Evolutionary conservation across 2,329 filamentous ascomycete genomes (phyloP), one percentile per base, ranked within the genome.

Genomic region (Colletotrichum aenigma): DNA sequence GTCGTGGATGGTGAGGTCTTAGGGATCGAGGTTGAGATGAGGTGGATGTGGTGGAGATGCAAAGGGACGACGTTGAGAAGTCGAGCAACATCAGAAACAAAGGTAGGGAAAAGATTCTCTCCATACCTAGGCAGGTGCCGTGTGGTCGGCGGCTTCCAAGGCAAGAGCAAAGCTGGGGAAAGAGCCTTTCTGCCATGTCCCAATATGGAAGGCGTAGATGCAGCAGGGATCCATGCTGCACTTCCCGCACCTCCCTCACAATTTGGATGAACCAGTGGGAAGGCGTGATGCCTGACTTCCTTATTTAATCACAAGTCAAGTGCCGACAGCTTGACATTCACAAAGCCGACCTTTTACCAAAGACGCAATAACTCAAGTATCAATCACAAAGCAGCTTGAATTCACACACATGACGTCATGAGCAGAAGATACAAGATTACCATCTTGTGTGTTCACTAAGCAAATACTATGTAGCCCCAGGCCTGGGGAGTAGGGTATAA

Each of bases 401-500:
- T 12, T 48, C 43, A 48, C 18, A 0, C 18, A 21, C 12, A 10
- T 12, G 43, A 48, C 18, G 10, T 48, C 43, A 21, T n/a, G 2
- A 48, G 18, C 18, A 21, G 6, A 10, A 4, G 2, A n/a, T 38
- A 12, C 34, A 66, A 56, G 52, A 60, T 34, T 60, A 68, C 8
- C 43, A 16, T 58, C 21, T 58, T 21, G n/a, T 56, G 21, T 68
- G 52, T 58, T 36, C 30, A 58, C 38, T 28, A 58, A 68, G 32
- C 52, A 24, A 68, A 21, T 62, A 71, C 68, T 75, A 75, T 71
- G 52, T 71, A 58, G 68, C 70, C 70, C 70, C 70, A 30, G 21
- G 56, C 64, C 15, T 32, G 73, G 64, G 71, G 21, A 55, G 34
- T 48, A 69, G 74, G 74, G 74, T 76, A 76, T 74, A 70, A 74